Percentiles rank a stretch among this genome's conserved stretches.
Evolutionary conservation across 768 basidiomycete genomes (phyloP).

Genomic region (Coprinopsis cinerea): DNA sequence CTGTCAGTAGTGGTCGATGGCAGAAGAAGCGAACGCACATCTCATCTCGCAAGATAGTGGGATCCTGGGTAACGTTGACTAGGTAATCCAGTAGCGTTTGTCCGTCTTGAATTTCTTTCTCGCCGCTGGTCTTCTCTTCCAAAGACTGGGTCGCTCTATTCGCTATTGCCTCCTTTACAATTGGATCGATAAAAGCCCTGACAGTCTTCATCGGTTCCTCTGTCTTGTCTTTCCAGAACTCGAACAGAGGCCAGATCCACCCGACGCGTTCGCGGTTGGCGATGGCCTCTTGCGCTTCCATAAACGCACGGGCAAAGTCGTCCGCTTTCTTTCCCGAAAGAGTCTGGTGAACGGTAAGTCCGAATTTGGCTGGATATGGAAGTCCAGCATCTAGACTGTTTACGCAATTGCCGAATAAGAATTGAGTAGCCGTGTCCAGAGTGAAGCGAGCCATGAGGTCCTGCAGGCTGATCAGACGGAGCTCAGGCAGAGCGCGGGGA

Average conservation of each 20-base stretch:
- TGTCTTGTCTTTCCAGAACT: conserved; percentile 42
- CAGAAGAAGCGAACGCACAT: conserved; percentile 22
- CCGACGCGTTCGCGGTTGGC: conserved; percentile 37
- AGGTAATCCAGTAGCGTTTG: conserved; percentile 53
- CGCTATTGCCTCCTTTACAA: conserved; percentile 43
- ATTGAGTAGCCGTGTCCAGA: conserved; percentile 61
- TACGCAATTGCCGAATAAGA: conserved; percentile 57
- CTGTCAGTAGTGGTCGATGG: background rate
- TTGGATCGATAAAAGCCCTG: conserved; percentile 46
- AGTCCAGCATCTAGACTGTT: conserved; percentile 45
- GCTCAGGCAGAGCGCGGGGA: too few species aligned
- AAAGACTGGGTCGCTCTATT: conserved; percentile 28
- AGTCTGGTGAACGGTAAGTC: conserved; percentile 17
- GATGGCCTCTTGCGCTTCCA: conserved; percentile 39
- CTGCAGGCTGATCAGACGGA: too few species aligned
- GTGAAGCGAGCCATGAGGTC: conserved; percentile 60
- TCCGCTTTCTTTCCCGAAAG: conserved; percentile 28
- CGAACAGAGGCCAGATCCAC: conserved; percentile 49
- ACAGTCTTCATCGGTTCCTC: conserved; percentile 46
- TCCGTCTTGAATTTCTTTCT: conserved; percentile 30
- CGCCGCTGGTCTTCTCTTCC: conserved; percentile 22
- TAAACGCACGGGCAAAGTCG: conserved; percentile 44
- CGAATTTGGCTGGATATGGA: conserved; percentile 43
- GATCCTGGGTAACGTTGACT: conserved; percentile 42
- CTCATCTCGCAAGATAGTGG: conserved; percentile 42